phyloP scores from a whole-genome alignment of 345 rosid species.

The Lagerstroemia speciosa region DNA sequence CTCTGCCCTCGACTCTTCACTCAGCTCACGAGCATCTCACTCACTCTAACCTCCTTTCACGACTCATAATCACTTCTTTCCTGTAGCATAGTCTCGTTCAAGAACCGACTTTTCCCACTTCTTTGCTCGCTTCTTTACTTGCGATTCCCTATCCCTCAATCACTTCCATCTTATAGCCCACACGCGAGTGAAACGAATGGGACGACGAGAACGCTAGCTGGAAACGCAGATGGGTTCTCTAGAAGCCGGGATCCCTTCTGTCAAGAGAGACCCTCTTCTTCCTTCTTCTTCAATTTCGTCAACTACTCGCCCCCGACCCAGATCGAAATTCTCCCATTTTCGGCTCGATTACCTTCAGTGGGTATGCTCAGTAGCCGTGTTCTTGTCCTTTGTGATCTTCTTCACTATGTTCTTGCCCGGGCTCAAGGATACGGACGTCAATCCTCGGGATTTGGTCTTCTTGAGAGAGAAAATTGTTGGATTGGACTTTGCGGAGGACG shows the following conservation, averaged over 20 bases:
- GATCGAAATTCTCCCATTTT: conserved; percentile 76
- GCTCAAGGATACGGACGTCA: conserved; percentile 17
- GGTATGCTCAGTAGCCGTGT: conserved; percentile 55
- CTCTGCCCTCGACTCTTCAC: too few relatives aligned
- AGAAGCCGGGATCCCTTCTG: conserved; percentile 41
- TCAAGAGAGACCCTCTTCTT: conserved; percentile 37
- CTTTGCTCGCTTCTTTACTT: too few relatives aligned
- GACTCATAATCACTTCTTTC: too few relatives aligned
- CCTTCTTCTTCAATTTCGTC: background rate
- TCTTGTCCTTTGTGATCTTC: conserved; percentile 52
- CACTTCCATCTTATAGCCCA: too few relatives aligned
- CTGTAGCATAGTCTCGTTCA: too few relatives aligned
- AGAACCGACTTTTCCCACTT: too few relatives aligned
- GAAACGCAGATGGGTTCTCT: conserved; percentile 66
- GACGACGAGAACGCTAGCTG: conserved; percentile 17
- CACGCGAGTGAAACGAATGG: conserved; percentile 1
- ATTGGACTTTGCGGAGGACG: conserved; percentile 59
- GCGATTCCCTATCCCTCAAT: too few relatives aligned
- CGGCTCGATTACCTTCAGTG: conserved; percentile 60
- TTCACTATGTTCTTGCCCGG: conserved; percentile 70
- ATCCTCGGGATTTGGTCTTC: conserved; percentile 36
- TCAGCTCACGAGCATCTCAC: too few relatives aligned
- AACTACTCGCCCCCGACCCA: conserved; percentile 39
- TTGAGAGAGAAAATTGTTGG: conserved; percentile 50
- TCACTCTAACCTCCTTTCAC: too few relatives aligned